Conservation (phyloP, 371 early-diverging fungal genomes). For the Syncephalis fuscata region DNA sequence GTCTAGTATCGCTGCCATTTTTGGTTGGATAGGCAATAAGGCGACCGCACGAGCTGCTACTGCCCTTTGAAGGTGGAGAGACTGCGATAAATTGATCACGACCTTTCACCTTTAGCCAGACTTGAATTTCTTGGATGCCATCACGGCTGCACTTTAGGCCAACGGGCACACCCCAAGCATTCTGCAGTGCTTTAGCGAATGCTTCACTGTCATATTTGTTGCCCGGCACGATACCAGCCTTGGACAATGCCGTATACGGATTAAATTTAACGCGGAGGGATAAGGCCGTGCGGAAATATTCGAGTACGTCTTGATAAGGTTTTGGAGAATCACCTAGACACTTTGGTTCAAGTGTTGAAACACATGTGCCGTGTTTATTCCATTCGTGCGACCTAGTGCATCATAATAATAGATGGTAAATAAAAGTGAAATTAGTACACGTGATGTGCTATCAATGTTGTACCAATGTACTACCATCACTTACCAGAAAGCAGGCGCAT, state of each 20-base stretch:
- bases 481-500: conserved; percentile 18
- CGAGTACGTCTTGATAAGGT: conserved; percentile 36
- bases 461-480: background rate
- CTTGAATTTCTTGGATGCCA: conserved; percentile 17
- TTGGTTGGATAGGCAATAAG: too few relatives aligned
- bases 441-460: background rate
- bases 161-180: conserved; percentile 22
- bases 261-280: conserved; percentile 32
- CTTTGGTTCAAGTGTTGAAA: conserved; percentile 35
- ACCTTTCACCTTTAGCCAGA: conserved; percentile 16
- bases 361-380: conserved; percentile 70
- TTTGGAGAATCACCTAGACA: conserved; percentile 22
- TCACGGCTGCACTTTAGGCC: conserved; percentile 21
- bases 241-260: conserved; percentile 31
- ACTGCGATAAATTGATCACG: too few relatives aligned
- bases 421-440: background rate
- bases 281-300: conserved; percentile 32
- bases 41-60: too few relatives aligned
- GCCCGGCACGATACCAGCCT: conserved; percentile 42
- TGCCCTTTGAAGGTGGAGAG: too few relatives aligned
- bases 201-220: conserved; percentile 22
- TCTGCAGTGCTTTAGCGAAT: conserved; percentile 30
- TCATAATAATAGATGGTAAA: too few relatives aligned
- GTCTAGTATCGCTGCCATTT: too few relatives aligned
- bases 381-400: conserved; percentile 45